These are phyloP conservation scores for Solanum piurae DNA, from an alignment of 257 asterid species.

Conservation along the genomic window DNA sequence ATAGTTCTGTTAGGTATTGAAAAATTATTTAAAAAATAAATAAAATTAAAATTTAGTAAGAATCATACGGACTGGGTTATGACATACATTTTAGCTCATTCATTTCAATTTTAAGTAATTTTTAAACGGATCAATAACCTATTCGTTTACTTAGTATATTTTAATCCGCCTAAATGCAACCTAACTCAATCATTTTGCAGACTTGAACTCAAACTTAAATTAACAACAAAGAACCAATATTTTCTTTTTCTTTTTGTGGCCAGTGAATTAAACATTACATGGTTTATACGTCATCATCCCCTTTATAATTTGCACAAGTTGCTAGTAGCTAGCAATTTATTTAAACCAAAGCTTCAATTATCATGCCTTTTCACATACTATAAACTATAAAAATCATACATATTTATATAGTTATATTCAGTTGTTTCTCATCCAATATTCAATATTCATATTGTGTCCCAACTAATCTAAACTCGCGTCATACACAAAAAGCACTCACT, in stretches of 20 bases:
- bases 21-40: too few relatives aligned
- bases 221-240: neutral
- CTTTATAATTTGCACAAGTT: neutral
- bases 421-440: neutral
- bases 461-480: neutral
- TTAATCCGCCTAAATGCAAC: too few relatives aligned
- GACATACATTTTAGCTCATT: neutral
- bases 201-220: neutral
- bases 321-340: neutral
- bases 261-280: neutral
- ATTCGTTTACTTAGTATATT: too few relatives aligned
- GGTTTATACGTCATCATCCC: slow-evolving; percentile 3
- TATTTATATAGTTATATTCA: neutral
- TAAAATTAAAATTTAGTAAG: too few relatives aligned
- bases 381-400: neutral
- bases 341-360: neutral
- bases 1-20: too few relatives aligned
- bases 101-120: too few relatives aligned
- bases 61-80: too few relatives aligned
- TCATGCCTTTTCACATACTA: neutral
- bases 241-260: neutral
- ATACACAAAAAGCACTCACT: neutral
- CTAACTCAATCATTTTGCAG: neutral
- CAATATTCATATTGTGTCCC: accelerated
- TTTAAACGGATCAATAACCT: neutral